Conservation (phyloP, 805 yeast species). For the Starmera quercuum region DNA sequence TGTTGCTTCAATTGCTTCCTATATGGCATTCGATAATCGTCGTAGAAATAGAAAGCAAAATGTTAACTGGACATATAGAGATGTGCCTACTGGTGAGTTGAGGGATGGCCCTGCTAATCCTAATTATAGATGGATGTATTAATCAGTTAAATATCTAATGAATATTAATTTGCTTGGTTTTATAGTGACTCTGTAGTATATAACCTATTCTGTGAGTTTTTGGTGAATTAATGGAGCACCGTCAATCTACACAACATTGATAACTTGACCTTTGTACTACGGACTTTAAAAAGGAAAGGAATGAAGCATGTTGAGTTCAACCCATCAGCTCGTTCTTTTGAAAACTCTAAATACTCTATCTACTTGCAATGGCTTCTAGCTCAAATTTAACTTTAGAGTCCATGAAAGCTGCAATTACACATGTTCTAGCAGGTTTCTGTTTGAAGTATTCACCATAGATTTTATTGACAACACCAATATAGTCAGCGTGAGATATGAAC, state of each 20-base stretch:
- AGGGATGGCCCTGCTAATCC: slow-evolving; percentile 39
- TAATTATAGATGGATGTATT: slow-evolving; percentile 40
- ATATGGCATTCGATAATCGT: slow-evolving; percentile 35
- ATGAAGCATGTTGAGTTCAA: too few species aligned
- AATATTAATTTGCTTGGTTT: not conserved
- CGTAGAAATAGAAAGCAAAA: slow-evolving; percentile 33
- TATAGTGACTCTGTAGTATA: not conserved
- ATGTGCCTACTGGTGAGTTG: slow-evolving; percentile 34
- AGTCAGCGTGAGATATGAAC: slow-evolving; percentile 33
- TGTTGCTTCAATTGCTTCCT: slow-evolving; percentile 19
- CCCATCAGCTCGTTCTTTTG: too few species aligned
- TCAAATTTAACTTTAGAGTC: slow-evolving; percentile 1
- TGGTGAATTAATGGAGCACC: too few species aligned
- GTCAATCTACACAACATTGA: too few species aligned
- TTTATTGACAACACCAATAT: slow-evolving; percentile 31
- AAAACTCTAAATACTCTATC: not conserved
- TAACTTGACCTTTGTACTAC: too few species aligned
- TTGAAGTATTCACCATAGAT: slow-evolving; percentile 34
- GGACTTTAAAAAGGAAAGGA: too few species aligned
- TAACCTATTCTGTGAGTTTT: too few species aligned
- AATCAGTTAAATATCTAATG: slow-evolving; percentile 1
- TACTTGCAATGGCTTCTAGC: not conserved
- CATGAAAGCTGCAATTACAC: slow-evolving; percentile 29
- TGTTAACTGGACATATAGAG: slow-evolving; percentile 28
- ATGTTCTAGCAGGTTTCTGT: slow-evolving; percentile 39